Base-by-base conservation (phyloP, 495 filamentous ascomycete genomes). In the Immersiella caudata region DNA sequence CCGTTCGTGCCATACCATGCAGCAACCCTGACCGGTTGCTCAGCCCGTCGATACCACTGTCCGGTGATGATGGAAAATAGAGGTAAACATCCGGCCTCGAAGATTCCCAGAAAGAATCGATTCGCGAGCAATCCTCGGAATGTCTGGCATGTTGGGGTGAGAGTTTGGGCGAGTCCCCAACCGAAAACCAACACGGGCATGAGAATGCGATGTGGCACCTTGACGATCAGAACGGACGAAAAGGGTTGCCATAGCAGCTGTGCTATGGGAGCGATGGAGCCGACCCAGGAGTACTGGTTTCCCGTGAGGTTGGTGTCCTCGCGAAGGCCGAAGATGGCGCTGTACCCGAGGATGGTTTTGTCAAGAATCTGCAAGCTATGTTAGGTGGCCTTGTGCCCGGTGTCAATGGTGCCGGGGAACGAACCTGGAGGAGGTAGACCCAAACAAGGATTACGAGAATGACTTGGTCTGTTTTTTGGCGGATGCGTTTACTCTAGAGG, bases 1-100 rank as follows among this genome's bases (percentile, higher is more conserved):
- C 88, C 89, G 35, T 89, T 81, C 6, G 87, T 88, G 24, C 82
- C 82, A 72, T 89, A 91, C 89, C 89, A 91, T 16, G 87, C 79
- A 4, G 83, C 84, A 22, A 89, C 88, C 16, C 89, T 79, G 1
- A 86, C 77, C 0, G 87, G 85, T 66, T 88, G 84, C 71, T 91
- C 88, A 0, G 81, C 79, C 12, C 86, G 82, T 0, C 86, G 85
- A 67, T 91, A 92, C 87, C 87, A 91, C 80, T 81, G 77, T 22
- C 75, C 74, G 14, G 83, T 86, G 65, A 87, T 84, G 63, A 87
- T 73, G 35, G 85, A 79, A 71, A 89, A 90, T 0, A 89, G 78
- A 0, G 88, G 88, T 29, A 88, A 75, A 68, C 85, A 88, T 12
- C 85, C 86, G 0, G 80, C 87, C 65, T 89, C 89, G 67, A 90